Evolutionary conservation across 2,329 filamentous ascomycete species (phyloP).

Genomic region (Fusarium siculi): DNA sequence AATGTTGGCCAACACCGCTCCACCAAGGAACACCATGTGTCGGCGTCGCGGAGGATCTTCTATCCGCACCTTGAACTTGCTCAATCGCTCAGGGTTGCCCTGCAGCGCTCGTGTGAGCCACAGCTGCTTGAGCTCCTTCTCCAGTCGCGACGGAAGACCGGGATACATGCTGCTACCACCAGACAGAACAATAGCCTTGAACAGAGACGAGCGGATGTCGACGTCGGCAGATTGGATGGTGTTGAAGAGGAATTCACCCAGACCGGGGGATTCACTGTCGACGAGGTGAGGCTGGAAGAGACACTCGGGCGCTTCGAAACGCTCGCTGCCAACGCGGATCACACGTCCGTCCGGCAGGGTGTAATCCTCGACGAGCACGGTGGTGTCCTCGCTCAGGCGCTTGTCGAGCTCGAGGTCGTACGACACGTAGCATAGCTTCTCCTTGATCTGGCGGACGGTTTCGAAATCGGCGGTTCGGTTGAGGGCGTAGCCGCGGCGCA

Average conservation of each 20-base stretch:
- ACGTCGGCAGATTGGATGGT: conserved; percentile 97
- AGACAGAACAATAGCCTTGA: conserved; percentile 96
- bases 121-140: conserved; percentile 98
- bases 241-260: conserved; percentile 98
- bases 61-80: conserved; percentile 99
- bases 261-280: conserved; percentile 95
- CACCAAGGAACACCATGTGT: conserved; percentile 99
- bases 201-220: conserved; percentile 91
- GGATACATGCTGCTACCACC: conserved; percentile 99
- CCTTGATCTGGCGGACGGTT: conserved; percentile 98
- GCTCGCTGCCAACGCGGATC: conserved; percentile 94
- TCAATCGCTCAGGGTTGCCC: conserved; percentile 91
- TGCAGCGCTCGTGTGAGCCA: conserved; percentile 93
- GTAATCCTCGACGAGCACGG: conserved; percentile 96
- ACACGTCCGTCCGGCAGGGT: conserved; percentile 96
- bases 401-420: conserved; percentile 98
- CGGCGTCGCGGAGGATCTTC: conserved; percentile 94
- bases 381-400: conserved; percentile 95
- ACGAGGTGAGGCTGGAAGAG: conserved; percentile 98
- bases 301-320: conserved; percentile 97
- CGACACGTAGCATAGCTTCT: conserved; percentile 99
- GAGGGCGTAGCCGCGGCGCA: conserved; percentile 93
- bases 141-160: conserved; percentile 89
- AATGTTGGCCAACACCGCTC: conserved; percentile 96
- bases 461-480: conserved; percentile 99